Evolutionary conservation across 345 rosid species (phyloP).

Genomic region (Microcos paniculata): DNA sequence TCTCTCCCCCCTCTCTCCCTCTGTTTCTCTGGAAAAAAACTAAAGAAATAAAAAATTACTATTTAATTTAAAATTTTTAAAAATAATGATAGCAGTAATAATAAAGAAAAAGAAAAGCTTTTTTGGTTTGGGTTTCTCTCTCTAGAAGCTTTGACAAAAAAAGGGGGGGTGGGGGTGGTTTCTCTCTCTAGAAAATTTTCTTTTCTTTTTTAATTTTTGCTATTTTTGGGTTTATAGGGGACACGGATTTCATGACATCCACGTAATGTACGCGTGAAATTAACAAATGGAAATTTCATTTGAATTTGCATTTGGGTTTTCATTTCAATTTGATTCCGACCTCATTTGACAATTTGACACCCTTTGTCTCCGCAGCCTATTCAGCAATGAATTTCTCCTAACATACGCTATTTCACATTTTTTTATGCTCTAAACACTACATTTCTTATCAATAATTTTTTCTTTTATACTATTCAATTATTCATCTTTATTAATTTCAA

Average conservation of each 20-base stretch:
- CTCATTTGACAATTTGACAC: conserved; percentile 45
- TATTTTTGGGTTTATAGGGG: conserved; percentile 20
- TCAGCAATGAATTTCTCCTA: conserved; percentile 27
- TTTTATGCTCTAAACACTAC: neutral
- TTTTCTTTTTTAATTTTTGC: neutral
- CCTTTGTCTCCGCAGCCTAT: conserved; percentile 41
- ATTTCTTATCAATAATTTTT: neutral
- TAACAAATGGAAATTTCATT: conserved; percentile 21
- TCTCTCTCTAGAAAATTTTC: conserved; percentile 26
- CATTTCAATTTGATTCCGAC: conserved; percentile 86
- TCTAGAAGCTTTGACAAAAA: conserved; percentile 7
- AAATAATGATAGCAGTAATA: neutral
- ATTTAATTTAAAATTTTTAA: neutral
- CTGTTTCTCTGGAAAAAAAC: neutral
- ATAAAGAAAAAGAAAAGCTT: neutral
- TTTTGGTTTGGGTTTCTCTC: neutral
- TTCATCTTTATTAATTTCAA: no score
- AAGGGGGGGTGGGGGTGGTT: neutral
- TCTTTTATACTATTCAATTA: no score
- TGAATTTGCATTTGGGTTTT: conserved; percentile 42
- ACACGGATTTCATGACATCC: conserved; percentile 53
- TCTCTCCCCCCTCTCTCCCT: conserved; percentile 22
- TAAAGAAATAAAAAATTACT: neutral
- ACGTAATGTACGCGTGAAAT: conserved; percentile 42
- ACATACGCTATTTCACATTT: neutral